Conservation (phyloP, 805 yeast genomes). For the Ogataea paraovalis region DNA sequence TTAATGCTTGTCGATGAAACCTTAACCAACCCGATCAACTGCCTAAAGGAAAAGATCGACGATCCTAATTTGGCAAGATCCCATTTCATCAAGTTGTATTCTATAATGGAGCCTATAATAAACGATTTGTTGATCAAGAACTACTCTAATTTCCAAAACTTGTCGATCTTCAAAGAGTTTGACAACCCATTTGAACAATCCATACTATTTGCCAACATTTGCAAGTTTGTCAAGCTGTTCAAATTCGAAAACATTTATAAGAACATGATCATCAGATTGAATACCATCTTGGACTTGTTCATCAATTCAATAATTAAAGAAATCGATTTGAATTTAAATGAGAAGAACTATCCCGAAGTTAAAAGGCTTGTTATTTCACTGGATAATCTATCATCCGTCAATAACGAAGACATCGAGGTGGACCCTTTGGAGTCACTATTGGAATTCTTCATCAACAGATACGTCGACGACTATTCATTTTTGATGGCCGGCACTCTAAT, state of each 20-base stretch:
- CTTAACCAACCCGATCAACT: conserved; percentile 23
- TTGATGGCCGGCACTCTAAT: conserved; percentile 20
- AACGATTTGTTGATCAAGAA: conserved; percentile 30
- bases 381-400: conserved; percentile 17
- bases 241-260: conserved; percentile 18
- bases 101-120: conserved; percentile 28
- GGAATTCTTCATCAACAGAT: conserved; percentile 31
- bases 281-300: conserved; percentile 60
- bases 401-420: conserved; percentile 32
- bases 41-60: conserved; percentile 18
- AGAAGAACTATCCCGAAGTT: conserved; percentile 40
- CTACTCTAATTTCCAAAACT: conserved; percentile 31
- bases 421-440: conserved; percentile 32
- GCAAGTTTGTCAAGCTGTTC: conserved; percentile 25
- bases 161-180: conserved; percentile 27
- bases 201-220: conserved; percentile 27
- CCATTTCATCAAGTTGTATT: conserved; percentile 25
- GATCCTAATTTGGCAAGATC: conserved; percentile 24
- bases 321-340: conserved; percentile 53
- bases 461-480: conserved; percentile 27
- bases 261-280: conserved; percentile 36
- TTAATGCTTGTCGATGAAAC: conserved; percentile 15
- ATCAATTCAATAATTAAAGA: conserved; percentile 68
- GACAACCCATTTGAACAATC: conserved; percentile 31
- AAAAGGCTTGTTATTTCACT: conserved; percentile 23